A percentile compares a stretch with the other conserved stretches of the same genome.
Evolutionary conservation across 805 yeast species (phyloP).

Genomic region (Torulaspora quercuum): DNA sequence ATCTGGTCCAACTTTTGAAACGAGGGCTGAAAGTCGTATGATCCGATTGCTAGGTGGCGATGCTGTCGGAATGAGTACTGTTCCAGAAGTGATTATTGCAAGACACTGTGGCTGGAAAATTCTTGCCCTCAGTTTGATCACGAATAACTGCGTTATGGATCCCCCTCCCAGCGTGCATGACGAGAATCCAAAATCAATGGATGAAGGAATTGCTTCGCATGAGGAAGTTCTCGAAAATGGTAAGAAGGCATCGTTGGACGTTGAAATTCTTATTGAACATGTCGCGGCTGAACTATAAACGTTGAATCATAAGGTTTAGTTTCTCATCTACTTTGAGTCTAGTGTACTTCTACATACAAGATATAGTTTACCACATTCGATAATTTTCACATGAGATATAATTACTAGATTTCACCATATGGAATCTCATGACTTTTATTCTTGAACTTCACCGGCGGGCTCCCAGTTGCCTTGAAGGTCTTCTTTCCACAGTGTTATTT

Average conservation of each 20-base stretch:
- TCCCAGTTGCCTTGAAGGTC: constrained; percentile 93
- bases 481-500: constrained; percentile 95
- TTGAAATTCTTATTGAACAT: constrained; percentile 62
- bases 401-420: no score
- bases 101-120: constrained; percentile 82
- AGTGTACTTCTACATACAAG: constrained; percentile 11
- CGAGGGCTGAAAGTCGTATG: constrained; percentile 85
- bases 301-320: background rate
- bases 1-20: constrained; percentile 92
- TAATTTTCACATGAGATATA: background rate
- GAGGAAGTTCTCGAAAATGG: constrained; percentile 89
- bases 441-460: constrained; percentile 93
- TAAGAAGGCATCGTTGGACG: constrained; percentile 73
- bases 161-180: constrained; percentile 66
- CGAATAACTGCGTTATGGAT: constrained; percentile 73
- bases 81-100: constrained; percentile 91
- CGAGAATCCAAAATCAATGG: constrained; percentile 49
- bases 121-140: constrained; percentile 79
- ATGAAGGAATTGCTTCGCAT: constrained; percentile 81
- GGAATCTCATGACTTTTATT: no score
- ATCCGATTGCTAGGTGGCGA: constrained; percentile 76
- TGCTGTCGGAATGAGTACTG: constrained; percentile 97
- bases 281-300: constrained; percentile 45
- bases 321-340: constrained; percentile 4
- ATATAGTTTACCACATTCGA: constrained; percentile 1